Evolutionary conservation across 129 eudicot genomes (phyloP), one percentile per base, ranked within the genome.

Genomic region (Arctium minus): DNA sequence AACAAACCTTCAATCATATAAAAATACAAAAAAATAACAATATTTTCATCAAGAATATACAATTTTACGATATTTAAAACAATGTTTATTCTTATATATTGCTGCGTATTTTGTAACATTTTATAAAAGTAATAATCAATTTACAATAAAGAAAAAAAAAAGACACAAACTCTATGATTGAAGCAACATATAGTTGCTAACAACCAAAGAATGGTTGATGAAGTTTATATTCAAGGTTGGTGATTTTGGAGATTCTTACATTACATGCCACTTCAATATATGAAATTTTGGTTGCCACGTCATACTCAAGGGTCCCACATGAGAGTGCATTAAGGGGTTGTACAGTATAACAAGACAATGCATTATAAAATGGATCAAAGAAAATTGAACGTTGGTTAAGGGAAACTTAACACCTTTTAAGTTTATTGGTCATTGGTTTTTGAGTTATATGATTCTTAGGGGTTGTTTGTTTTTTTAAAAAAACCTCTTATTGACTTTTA

Each of bases 211-310:
- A 77, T 29, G 82, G 78, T 70, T 50, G 82, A 77, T 29, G 65
- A 78, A 72, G 78, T 78, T 60, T 60, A 60, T 40, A 83, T 72
- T 62, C 74, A 73, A 32, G 71, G 82, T 70, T 84, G 74, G 79
- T 73, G 75, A 69, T 38, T 83, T 72, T 39, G 22, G 69, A 38
- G 79, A 83, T 84, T 84, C 75, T 78, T 84, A 78, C 79, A 72
- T 78, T 84, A 78, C 79, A 72, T 84, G 70, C 79, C 79, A 78
- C 86, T 84, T 72, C 79, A 78, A 73, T 62, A 18, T 3, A 62
- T 56, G 79, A 72, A 60, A 56, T 6, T 72, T 72, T 84, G 56
- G 86, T 78, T 78, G 38, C 60, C 78, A 84, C 12, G 31, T 83
- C 83, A 53, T 60, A 72, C n/a, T 84, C 86, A 78, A 60, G 46